Conservation (phyloP, 1,284 basidiomycete genomes). For the Stygiomarasmius scandens region DNA sequence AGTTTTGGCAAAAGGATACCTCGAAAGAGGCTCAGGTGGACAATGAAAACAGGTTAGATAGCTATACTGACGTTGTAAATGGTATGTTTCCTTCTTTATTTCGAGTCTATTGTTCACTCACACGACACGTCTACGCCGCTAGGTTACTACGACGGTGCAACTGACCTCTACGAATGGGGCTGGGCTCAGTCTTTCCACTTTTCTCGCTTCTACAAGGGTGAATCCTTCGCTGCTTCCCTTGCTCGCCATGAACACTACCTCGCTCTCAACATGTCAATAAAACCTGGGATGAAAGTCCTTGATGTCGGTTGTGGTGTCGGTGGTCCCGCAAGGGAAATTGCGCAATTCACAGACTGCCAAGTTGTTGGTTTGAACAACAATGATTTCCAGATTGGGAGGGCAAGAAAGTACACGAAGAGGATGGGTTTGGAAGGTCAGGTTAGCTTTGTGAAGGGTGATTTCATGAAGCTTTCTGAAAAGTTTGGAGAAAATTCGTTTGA, state of each 20-base stretch:
- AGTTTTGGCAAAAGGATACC: slow-evolving; percentile 92
- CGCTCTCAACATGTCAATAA: slow-evolving; percentile 79
- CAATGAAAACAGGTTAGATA: slow-evolving; percentile 77
- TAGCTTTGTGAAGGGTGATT: slow-evolving; percentile 88
- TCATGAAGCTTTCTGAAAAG: slow-evolving; percentile 92
- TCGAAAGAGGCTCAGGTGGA: slow-evolving; percentile 71
- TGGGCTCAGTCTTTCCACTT: slow-evolving; percentile 97
- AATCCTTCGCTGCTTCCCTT: slow-evolving; percentile 82
- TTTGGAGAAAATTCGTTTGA: slow-evolving; percentile 96
- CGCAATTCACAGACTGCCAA: slow-evolving; percentile 85
- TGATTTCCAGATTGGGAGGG: slow-evolving; percentile 90
- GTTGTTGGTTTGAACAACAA: slow-evolving; percentile 97
- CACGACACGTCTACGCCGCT: neutral
- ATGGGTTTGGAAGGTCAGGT: slow-evolving; percentile 82
- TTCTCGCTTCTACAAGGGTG: slow-evolving; percentile 96
- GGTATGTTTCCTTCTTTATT: slow-evolving; percentile 50
- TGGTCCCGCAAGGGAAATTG: slow-evolving; percentile 95
- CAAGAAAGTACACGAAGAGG: slow-evolving; percentile 81
- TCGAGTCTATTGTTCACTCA: slow-evolving; percentile 4
- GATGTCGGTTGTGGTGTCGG: slow-evolving; percentile 99
- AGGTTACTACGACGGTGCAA: slow-evolving; percentile 98
- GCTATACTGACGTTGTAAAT: slow-evolving; percentile 95
- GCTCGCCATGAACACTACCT: slow-evolving; percentile 99
- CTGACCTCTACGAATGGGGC: slow-evolving; percentile 97
- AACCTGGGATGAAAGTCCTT: slow-evolving; percentile 92